Percentiles rank a stretch among this genome's conserved stretches.
phyloP scores from a whole-genome alignment of 106 monocot species.

The Xerophyta viscosa region DNA sequence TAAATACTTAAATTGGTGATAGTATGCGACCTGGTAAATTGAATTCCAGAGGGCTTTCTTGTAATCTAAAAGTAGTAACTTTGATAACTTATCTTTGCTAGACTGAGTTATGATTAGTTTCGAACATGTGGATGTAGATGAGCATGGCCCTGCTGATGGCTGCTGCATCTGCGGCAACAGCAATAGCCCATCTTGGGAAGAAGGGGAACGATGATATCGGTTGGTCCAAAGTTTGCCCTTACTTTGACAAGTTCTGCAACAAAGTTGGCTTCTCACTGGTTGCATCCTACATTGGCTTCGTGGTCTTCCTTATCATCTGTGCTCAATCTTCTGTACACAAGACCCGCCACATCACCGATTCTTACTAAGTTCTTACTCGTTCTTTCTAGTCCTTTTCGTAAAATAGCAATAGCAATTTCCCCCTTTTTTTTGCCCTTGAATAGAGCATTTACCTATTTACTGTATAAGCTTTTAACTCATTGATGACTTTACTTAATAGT shows the following conservation, averaged over 20 bases:
- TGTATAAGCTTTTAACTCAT: too few species aligned
- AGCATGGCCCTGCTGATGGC: constrained; percentile 6
- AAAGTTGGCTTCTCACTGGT: constrained; percentile 8
- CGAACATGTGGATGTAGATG: constrained; percentile 4
- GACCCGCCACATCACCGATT: neutral
- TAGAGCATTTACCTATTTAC: too few species aligned
- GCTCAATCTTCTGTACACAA: constrained; percentile 6
- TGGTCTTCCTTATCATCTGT: constrained; percentile 17
- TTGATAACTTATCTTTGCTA: neutral
- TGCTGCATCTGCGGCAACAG: constrained; percentile 1
- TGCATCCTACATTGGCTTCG: constrained; percentile 11
- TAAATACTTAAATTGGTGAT: too few species aligned
- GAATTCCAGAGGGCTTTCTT: too few species aligned
- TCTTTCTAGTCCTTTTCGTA: neutral
- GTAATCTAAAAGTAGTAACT: too few species aligned
- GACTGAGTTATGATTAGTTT: neutral
- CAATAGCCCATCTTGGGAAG: constrained; percentile 11
- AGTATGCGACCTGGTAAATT: too few species aligned
- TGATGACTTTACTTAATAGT: too few species aligned
- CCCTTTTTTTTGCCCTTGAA: neutral
- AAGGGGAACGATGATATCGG: constrained; percentile 7
- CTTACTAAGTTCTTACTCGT: neutral
- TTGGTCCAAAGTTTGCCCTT: constrained; percentile 15
- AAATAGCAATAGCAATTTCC: neutral
- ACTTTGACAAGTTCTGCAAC: constrained; percentile 17